Conservation (phyloP, 2,329 filamentous ascomycete genomes). For the Clarireedia homoeocarpa region DNA sequence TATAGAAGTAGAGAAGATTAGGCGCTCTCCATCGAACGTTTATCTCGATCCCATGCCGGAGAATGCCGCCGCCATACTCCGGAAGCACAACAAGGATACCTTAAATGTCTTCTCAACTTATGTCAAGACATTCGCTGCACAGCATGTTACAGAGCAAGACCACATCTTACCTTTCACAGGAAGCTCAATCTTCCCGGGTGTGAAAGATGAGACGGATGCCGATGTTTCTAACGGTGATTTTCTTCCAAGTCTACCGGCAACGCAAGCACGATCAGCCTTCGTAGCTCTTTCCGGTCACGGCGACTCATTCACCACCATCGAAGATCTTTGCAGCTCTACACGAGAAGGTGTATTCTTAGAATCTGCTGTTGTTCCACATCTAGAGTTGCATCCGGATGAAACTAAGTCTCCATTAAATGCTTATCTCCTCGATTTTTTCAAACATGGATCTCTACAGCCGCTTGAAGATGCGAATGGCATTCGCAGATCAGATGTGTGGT, state of each 20-base stretch:
- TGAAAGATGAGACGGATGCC: neutral
- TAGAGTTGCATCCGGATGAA: conserved; percentile 53
- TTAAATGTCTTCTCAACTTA: conserved; percentile 56
- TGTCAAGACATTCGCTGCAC: conserved; percentile 58
- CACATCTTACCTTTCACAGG: conserved; percentile 25
- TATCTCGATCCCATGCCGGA: conserved; percentile 56
- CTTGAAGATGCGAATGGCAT: conserved; percentile 60
- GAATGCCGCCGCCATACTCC: conserved; percentile 47
- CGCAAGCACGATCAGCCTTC: conserved; percentile 57
- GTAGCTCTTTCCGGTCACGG: conserved; percentile 61
- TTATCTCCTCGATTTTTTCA: conserved; percentile 70
- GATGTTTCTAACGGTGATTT: conserved; percentile 12
- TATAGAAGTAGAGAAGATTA: conserved; percentile 40
- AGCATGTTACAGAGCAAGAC: conserved; percentile 39
- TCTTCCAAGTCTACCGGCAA: conserved; percentile 31
- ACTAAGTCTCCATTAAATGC: conserved; percentile 48
- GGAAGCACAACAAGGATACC: conserved; percentile 56
- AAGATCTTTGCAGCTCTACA: conserved; percentile 58
- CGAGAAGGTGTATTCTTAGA: conserved; percentile 68
- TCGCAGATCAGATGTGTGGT: conserved; percentile 61
- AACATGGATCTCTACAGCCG: conserved; percentile 56
- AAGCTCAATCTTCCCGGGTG: conserved; percentile 18
- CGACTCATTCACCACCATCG: conserved; percentile 56
- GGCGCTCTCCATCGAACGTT: conserved; percentile 54
- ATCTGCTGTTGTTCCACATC: conserved; percentile 61